Evolutionary conservation across 257 asterid genomes (phyloP), one percentile per base, ranked within the genome.

Genomic region (Oldenlandia corymbosa): DNA sequence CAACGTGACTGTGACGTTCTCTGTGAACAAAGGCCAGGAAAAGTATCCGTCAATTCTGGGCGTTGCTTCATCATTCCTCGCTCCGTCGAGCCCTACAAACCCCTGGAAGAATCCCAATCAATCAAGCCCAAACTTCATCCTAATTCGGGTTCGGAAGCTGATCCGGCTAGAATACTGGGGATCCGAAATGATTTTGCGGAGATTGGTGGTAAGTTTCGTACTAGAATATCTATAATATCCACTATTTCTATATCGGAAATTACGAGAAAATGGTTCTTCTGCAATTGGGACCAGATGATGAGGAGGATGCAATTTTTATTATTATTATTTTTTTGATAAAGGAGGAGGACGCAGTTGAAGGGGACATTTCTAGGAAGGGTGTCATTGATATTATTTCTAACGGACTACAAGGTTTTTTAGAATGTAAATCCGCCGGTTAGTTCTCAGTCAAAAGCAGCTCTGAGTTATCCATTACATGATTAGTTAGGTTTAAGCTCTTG

Each of bases 1-100:
- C n/a, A n/a, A n/a, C n/a, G n/a, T n/a, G n/a, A n/a, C n/a, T n/a
- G n/a, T n/a, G n/a, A n/a, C n/a, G n/a, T n/a, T n/a, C n/a, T n/a
- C n/a, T n/a, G n/a, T n/a, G n/a, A n/a, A n/a, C n/a, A n/a, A n/a
- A n/a, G n/a, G n/a, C n/a, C n/a, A n/a, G n/a, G n/a, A n/a, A n/a
- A n/a, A n/a, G n/a, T n/a, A n/a, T n/a, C 65, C 94, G 99, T 63
- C 97, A 90, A 67, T 84, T 93, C 45, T 88, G 97, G 96, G 97
- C 67, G 96, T 93, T 13, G 96, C 99, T n/a, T 87, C 99, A 7
- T 90, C n/a, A n/a, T n/a, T 90, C 73, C 76, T 93, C 28, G 96
- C 99, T 1, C 97, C 99, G 34, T 95, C 55, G 90, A 84, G 13
- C 74, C 73, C 63, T 64, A 60, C 47, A 66, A 60, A 20, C 36